These are phyloP conservation scores for Phytophthora litchii DNA, from an alignment of 352 stramenopile genomes.

Conservation along the genomic window DNA sequence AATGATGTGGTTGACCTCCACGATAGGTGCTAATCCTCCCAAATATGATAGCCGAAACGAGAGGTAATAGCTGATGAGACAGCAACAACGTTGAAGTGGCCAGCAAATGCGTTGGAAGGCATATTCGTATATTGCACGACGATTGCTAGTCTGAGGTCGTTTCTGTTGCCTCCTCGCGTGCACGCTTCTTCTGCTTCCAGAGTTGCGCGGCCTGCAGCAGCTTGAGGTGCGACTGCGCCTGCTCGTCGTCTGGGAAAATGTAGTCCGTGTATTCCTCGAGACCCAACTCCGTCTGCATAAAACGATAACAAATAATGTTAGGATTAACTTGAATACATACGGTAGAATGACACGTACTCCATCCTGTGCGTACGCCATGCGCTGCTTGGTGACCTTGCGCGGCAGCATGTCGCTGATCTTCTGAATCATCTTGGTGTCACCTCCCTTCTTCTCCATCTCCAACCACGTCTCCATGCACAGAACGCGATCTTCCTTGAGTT, in stretches of 20 bases:
- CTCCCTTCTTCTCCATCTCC: conserved; percentile 89
- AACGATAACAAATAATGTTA: conserved; percentile 23
- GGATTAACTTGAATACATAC: background rate
- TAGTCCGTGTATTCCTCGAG: conserved; percentile 99
- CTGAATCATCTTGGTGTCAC: conserved; percentile 69
- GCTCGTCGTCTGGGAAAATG: conserved; percentile 98
- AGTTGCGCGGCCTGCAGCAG: conserved; percentile 97
- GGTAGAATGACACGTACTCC: conserved; percentile 54
- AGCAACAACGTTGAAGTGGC: conserved; percentile 23
- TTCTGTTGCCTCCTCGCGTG: conserved; percentile 46
- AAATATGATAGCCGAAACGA: conserved; percentile 11
- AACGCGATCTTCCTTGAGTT: conserved; percentile 95
- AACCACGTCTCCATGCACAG: conserved; percentile 97
- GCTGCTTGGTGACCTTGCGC: conserved; percentile 96
- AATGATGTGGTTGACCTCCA: conserved; percentile 7
- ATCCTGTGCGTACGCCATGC: conserved; percentile 93
- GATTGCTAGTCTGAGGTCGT: conserved; percentile 7
- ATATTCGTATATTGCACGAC: conserved; percentile 2
- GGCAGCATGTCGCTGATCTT: conserved; percentile 95
- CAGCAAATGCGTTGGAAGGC: conserved; percentile 1
- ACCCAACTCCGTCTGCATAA: conserved; percentile 78
- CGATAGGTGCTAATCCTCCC: conserved; percentile 12
- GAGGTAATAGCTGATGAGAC: conserved; percentile 27
- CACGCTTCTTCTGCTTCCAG: conserved; percentile 94
- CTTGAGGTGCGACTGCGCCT: conserved; percentile 95